Percentiles rank a stretch among this genome's conserved stretches.
phyloP scores from a whole-genome alignment of 768 basidiomycete species.

The Boletus subcaerulescens region DNA sequence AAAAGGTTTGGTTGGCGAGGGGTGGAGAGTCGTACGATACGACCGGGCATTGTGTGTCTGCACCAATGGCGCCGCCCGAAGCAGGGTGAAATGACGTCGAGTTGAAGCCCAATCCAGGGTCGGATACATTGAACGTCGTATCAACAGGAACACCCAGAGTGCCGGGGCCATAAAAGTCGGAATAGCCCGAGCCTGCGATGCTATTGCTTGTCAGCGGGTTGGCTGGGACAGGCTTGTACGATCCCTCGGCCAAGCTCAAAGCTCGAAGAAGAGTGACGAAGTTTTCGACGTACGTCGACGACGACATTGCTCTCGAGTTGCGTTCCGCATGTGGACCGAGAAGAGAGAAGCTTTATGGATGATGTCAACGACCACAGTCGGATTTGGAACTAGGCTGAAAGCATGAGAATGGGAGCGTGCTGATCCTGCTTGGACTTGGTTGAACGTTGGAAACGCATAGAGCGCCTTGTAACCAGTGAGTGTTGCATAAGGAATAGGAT shows the following conservation, averaged over 20 bases:
- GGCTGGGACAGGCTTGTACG: slow-evolving; percentile 9
- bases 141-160: background rate
- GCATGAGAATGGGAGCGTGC: too few species aligned
- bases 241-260: slow-evolving; percentile 12
- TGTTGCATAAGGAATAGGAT: too few species aligned
- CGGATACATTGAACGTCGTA: background rate
- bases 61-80: background rate
- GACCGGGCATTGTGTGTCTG: slow-evolving; percentile 4
- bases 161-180: background rate
- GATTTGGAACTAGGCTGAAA: too few species aligned
- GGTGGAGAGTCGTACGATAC: slow-evolving; percentile 9
- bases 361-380: too few species aligned
- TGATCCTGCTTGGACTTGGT: too few species aligned
- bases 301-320: too few species aligned
- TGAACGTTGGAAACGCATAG: too few species aligned
- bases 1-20: slow-evolving; percentile 6
- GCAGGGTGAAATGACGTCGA: background rate
- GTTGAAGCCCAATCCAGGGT: too few species aligned
- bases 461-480: too few species aligned
- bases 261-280: background rate
- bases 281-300: too few species aligned
- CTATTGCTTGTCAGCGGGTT: background rate
- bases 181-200: background rate
- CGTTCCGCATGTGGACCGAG: too few species aligned
- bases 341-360: too few species aligned